phyloP scores from a whole-genome alignment of 2,329 filamentous ascomycete genomes.

The Aspergillus melleus region DNA sequence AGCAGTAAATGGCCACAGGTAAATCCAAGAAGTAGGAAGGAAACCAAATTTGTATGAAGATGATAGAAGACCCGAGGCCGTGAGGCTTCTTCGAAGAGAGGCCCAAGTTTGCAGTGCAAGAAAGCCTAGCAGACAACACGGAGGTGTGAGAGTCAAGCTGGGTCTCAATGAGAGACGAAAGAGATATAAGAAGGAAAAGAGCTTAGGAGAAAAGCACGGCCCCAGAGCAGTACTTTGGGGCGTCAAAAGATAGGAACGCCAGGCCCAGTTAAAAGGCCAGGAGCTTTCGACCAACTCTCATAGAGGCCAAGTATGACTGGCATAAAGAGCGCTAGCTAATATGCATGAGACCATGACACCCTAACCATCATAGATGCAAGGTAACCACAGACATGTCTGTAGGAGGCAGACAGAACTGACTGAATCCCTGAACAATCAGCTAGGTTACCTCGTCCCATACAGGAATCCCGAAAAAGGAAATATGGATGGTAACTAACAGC shows the following conservation, averaged over 20 bases:
- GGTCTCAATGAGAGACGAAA: not conserved
- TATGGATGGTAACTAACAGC: not conserved
- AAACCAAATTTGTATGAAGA: not conserved
- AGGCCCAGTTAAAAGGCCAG: not conserved
- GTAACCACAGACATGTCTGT: slow-evolving; percentile 18
- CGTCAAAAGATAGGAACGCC: not conserved
- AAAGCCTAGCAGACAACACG: not conserved
- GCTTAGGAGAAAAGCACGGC: slow-evolving; percentile 18
- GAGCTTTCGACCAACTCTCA: not conserved
- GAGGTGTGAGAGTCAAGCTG: not conserved
- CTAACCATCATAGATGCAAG: slow-evolving; percentile 17
- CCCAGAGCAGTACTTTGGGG: slow-evolving; percentile 19
- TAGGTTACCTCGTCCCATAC: not conserved
- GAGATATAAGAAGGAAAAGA: slow-evolving; percentile 6
- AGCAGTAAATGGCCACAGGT: not conserved
- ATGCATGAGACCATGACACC: slow-evolving; percentile 31
- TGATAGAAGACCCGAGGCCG: not conserved
- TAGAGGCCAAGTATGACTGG: slow-evolving; percentile 9
- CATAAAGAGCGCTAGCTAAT: slow-evolving; percentile 19
- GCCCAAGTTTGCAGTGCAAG: not conserved
- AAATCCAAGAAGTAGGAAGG: not conserved
- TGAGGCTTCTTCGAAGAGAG: not conserved
- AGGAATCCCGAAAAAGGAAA: slow-evolving; percentile 7
- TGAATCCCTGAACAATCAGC: slow-evolving; percentile 22
- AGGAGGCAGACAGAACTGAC: slow-evolving; percentile 22